Evolutionary conservation across 1,284 basidiomycete genomes (phyloP).

Genomic region (Albatrellus sp.): DNA sequence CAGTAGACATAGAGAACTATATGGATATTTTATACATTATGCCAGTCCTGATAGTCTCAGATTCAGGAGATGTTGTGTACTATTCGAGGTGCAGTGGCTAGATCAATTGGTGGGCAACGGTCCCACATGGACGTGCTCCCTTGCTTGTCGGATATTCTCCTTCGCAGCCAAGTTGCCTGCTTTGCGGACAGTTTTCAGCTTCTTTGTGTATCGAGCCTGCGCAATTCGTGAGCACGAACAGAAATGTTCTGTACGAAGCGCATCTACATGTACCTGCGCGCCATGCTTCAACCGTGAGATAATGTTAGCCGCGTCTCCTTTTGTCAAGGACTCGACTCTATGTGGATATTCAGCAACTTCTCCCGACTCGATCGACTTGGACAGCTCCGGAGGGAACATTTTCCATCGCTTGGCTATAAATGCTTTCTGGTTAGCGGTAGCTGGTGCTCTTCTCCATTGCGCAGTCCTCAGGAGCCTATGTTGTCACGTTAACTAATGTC

Average conservation of each 20-base stretch:
- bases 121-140: constrained; percentile 50
- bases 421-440: constrained; percentile 52
- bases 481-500: neutral
- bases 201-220: constrained; percentile 48
- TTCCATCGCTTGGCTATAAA: constrained; percentile 51
- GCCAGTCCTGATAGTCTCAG: neutral
- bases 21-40: neutral
- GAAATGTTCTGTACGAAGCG: no score
- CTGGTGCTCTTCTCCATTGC: constrained; percentile 59
- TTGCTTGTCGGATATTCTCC: constrained; percentile 34
- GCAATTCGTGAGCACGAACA: neutral
- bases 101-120: constrained; percentile 21
- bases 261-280: constrained; percentile 36
- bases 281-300: constrained; percentile 72
- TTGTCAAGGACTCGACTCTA: constrained; percentile 39
- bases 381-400: constrained; percentile 17
- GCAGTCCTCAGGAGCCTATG: constrained; percentile 54
- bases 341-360: constrained; percentile 13
- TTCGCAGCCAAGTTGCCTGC: constrained; percentile 24
- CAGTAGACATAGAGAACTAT: no score
- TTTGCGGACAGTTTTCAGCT: constrained; percentile 29
- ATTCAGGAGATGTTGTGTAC: neutral
- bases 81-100: neutral
- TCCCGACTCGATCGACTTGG: constrained; percentile 1
- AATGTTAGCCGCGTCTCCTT: constrained; percentile 69